Percentiles rank a stretch among this genome's conserved stretches.
These are phyloP conservation scores for Populus euphratica DNA, from an alignment of 345 rosid species.

Conservation along the genomic window DNA sequence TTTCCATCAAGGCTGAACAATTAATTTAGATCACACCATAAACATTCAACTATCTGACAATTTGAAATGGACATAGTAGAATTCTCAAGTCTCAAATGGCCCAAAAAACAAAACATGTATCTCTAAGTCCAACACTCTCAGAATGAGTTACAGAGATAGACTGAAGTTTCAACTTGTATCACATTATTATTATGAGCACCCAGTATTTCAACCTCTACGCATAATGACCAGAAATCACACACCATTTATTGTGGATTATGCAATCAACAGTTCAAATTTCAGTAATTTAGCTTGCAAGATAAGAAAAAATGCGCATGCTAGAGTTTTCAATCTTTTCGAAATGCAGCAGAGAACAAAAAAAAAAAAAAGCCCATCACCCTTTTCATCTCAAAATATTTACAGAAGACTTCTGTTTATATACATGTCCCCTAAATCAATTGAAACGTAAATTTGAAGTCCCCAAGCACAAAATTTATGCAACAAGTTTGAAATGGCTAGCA, in stretches of 20 bases:
- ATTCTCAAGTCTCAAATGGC: neutral
- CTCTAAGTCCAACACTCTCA: neutral
- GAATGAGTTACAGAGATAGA: neutral
- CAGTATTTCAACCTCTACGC: neutral
- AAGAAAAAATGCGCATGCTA: neutral
- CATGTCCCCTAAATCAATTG: neutral
- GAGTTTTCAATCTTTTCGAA: neutral
- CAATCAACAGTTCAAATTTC: neutral
- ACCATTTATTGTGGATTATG: neutral
- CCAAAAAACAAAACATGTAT: neutral
- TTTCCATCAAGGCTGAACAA: neutral
- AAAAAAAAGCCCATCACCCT: neutral
- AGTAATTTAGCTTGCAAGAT: neutral
- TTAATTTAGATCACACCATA: neutral
- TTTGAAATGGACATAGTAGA: neutral
- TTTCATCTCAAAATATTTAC: neutral
- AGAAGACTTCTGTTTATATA: neutral
- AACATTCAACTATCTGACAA: neutral
- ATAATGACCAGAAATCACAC: neutral
- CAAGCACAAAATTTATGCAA: neutral
- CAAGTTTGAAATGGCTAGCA: neutral
- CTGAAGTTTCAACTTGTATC: neutral
- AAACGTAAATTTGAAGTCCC: neutral
- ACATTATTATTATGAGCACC: neutral
- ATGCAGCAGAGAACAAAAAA: neutral